These are phyloP conservation scores for Xerocomus minutiporus DNA, from an alignment of 1,284 basidiomycete species.

Conservation along the genomic window DNA sequence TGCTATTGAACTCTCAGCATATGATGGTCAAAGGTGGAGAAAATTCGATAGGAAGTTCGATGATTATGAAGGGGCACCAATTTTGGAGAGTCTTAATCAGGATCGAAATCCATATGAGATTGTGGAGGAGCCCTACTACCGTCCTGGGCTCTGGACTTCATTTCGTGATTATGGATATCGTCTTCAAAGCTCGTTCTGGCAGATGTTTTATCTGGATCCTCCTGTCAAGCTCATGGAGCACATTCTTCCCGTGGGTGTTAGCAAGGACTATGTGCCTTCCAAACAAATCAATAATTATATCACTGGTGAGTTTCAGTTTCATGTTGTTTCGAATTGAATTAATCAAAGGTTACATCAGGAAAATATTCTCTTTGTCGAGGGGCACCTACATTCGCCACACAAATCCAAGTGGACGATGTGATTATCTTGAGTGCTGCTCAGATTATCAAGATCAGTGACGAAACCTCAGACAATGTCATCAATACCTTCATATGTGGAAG, in stretches of 20 bases:
- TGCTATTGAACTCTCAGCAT: neutral
- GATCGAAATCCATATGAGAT: neutral
- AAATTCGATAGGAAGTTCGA: neutral
- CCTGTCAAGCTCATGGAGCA: neutral
- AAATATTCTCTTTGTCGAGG: neutral
- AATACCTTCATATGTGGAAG: neutral
- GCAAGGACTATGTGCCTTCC: neutral
- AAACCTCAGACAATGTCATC: neutral
- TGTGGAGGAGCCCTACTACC: neutral
- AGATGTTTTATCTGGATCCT: constrained; percentile 1
- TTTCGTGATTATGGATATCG: constrained; percentile 1
- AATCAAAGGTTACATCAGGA: neutral
- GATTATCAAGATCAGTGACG: neutral
- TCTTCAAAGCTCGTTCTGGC: neutral
- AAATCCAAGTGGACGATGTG: neutral
- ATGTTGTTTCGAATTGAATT: too few species aligned
- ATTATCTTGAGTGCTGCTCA: neutral
- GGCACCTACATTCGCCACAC: too few species aligned
- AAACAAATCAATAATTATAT: neutral
- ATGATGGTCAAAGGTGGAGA: neutral
- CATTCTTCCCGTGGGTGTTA: neutral
- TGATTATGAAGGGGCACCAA: neutral
- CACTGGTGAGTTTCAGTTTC: neutral
- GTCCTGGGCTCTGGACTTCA: neutral
- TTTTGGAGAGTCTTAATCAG: neutral